Conservation (phyloP, 1,139 yeast genomes). For the Eremothecium coryli region DNA sequence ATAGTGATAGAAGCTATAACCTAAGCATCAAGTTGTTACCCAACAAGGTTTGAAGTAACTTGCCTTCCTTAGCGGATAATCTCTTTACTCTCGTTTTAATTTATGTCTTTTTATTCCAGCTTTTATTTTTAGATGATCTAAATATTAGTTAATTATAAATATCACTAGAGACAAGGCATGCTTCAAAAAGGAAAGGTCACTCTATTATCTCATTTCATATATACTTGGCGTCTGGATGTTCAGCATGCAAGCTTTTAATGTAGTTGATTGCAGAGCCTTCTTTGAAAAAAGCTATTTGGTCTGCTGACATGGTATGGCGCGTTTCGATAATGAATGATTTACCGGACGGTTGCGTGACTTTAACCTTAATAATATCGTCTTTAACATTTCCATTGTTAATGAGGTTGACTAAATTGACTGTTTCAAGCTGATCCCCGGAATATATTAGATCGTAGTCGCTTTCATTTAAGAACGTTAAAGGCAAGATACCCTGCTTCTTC, state of each 20-base stretch:
- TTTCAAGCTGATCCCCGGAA: slow-evolving; percentile 71
- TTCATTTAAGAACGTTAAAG: slow-evolving; percentile 83
- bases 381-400: slow-evolving; percentile 77
- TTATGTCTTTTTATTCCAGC: no score
- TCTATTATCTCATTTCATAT: no score
- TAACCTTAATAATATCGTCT: no score
- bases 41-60: not conserved
- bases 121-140: no score
- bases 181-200: no score
- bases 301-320: slow-evolving; percentile 94
- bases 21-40: slow-evolving; percentile 42
- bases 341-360: slow-evolving; percentile 71
- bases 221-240: no score
- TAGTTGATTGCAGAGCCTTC: slow-evolving; percentile 95
- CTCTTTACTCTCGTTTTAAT: no score
- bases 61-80: no score
- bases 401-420: slow-evolving; percentile 71
- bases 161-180: no score
- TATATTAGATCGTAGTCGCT: slow-evolving; percentile 73
- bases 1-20: slow-evolving; percentile 64
- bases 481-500: slow-evolving; percentile 94
- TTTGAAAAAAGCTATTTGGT: slow-evolving; percentile 89
- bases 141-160: no score
- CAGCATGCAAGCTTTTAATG: no score
- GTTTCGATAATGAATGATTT: slow-evolving; percentile 59